Evolutionary conservation across 306 rosid species (phyloP), one percentile per base, ranked within the genome.

Genomic region (Pterocarpus macrocarpus): DNA sequence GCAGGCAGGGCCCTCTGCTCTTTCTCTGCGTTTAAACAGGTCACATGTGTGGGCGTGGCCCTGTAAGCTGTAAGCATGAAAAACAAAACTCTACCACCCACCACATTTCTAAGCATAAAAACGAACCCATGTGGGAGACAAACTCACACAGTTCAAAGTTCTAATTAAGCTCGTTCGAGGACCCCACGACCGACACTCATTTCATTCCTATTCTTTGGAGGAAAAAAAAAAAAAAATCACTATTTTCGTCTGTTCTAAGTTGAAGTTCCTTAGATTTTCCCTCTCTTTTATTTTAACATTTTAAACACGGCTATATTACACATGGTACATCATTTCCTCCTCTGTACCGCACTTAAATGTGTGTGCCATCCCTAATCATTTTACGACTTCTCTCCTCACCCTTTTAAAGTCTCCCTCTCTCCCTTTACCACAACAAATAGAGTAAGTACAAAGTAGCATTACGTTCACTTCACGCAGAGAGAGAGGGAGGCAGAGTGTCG

Each of bases 131-230:
- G 94, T 87, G 97, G 88, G 82, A 80, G 81, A 89, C 87, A 78
- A 34, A 9, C 74, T 45, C 12, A 36, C 84, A 80, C 72, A 44
- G 82, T 81, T 79, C 80, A 81, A 70, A 50, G 6, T 71, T 73
- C 44, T 69, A 43, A 64, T 64, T 79, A 69, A 52, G 17, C 56
- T 38, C 70, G 7, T 17, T 4, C 1, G 32, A n/a, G 80, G 90
- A 63, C 85, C 89, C 88, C 89, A 80, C 86, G 76, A 90, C 94
- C 94, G 97, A 90, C 94, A 82, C 90, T 38, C 6, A 10, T 76
- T 57, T 71, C 68, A 78, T 59, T 79, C 80, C 57, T 17, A 68
- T 49, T 44, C 22, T 78, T 62, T 11, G 7, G 34, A 32, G 49
- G 35, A 9, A 14, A 0, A 9, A 11, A 11, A 11, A 11, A 47